Evolutionary conservation across 2,329 filamentous ascomycete genomes (phyloP).

Genomic region (Graphilbum sp.): DNA sequence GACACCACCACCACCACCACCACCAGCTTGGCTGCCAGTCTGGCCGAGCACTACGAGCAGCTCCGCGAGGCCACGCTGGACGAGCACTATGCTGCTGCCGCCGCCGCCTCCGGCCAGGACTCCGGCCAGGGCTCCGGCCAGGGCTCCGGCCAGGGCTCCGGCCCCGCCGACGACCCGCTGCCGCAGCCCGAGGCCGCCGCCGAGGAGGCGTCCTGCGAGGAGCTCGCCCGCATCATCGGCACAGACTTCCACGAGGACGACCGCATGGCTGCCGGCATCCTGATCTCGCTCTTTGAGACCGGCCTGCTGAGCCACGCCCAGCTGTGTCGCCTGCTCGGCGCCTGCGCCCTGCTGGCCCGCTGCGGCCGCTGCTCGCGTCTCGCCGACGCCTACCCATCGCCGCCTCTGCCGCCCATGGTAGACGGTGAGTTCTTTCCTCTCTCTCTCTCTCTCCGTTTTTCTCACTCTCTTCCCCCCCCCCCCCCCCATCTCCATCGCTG

Average conservation of each 20-base stretch:
- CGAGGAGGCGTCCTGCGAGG: background rate
- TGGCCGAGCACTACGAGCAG: background rate
- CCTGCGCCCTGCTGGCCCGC: background rate
- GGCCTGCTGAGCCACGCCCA: background rate
- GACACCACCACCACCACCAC: too few species aligned
- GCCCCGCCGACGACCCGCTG: background rate
- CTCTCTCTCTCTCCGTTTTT: too few species aligned
- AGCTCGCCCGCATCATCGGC: background rate
- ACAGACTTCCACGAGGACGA: background rate
- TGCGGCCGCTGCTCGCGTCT: background rate
- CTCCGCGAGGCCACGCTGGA: background rate
- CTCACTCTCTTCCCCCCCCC: too few species aligned
- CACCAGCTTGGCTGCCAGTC: background rate
- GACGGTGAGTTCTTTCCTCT: background rate
- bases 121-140: too few species aligned
- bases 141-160: too few species aligned
- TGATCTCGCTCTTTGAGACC: background rate
- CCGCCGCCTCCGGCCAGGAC: too few species aligned
- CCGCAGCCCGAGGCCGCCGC: background rate
- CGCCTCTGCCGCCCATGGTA: background rate
- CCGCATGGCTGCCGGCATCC: background rate
- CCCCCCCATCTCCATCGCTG: too few species aligned
- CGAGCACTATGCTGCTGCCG: too few species aligned
- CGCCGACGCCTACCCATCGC: background rate
- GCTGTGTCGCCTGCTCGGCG: background rate